Percentiles rank a stretch among this genome's conserved stretches.
Evolutionary conservation across 2,329 filamentous ascomycete genomes (phyloP).

Genomic region (Neofusicoccum parvum): DNA sequence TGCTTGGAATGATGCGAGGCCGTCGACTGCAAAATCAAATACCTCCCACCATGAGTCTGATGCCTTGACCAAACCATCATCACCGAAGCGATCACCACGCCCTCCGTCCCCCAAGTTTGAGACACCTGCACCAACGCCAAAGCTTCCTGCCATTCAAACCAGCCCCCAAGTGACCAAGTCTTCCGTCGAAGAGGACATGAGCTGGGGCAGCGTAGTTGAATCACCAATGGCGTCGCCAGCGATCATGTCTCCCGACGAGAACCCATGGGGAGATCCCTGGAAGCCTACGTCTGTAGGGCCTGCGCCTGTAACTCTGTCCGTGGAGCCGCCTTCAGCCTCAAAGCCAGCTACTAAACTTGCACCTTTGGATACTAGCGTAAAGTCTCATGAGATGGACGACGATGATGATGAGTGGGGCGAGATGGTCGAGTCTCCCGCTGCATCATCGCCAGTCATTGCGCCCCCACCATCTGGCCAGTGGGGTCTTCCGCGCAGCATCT

Average conservation of each 20-base stretch:
- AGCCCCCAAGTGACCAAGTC: neutral
- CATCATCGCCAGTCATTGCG: conserved; percentile 26
- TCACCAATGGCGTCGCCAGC: conserved; percentile 17
- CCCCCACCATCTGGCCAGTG: conserved; percentile 21
- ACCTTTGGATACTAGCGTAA: conserved; percentile 7
- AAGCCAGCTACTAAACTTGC: conserved; percentile 11
- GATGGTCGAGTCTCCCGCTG: conserved; percentile 40
- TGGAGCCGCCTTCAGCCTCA: conserved; percentile 10
- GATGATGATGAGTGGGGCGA: conserved; percentile 42
- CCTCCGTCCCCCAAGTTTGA: neutral
- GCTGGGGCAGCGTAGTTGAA: neutral
- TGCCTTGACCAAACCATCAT: neutral
- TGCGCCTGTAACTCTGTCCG: neutral
- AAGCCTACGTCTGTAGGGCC: neutral
- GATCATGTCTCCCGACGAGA: conserved; percentile 10
- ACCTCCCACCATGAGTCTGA: neutral
- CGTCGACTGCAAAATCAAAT: conserved; percentile 11
- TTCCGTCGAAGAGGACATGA: neutral
- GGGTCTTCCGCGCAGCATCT: conserved; percentile 4
- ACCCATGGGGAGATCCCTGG: conserved; percentile 16
- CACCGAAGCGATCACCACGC: neutral
- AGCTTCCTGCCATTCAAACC: neutral
- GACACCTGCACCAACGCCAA: neutral
- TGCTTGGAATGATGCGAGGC: conserved; percentile 9
- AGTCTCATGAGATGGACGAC: conserved; percentile 28